Conservation (phyloP, 441 rosid species). For the Arabidopsis hybrid region DNA sequence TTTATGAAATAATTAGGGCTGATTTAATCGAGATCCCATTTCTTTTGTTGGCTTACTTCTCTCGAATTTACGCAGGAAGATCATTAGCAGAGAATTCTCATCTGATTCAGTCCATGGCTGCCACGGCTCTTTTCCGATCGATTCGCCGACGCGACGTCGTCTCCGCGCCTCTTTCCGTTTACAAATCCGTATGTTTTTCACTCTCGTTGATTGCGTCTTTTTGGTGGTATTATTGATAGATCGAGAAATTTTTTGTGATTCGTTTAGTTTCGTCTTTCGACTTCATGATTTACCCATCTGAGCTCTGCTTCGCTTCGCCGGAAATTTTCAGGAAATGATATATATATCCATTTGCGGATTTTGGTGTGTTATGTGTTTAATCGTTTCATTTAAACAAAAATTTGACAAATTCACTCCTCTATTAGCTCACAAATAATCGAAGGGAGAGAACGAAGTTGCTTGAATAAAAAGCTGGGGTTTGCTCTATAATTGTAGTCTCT, state of each 20-base stretch:
- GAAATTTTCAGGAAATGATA: neutral
- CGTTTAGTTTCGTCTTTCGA: conserved; percentile 3
- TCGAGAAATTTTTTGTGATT: conserved; percentile 2
- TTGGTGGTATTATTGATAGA: conserved; percentile 10
- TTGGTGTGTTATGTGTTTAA: neutral
- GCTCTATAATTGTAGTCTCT: no score
- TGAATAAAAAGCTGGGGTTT: no score
- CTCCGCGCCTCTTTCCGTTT: conserved; percentile 62
- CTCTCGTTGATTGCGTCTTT: neutral
- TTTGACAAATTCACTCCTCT: neutral
- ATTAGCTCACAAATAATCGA: no score
- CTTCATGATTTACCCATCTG: neutral
- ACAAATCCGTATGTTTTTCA: conserved; percentile 57
- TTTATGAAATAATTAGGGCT: neutral
- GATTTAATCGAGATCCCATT: conserved; percentile 35
- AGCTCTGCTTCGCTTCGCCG: neutral
- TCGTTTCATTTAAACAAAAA: neutral
- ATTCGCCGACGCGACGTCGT: conserved; percentile 74
- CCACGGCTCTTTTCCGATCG: conserved; percentile 70
- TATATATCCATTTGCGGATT: neutral
- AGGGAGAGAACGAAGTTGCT: no score
- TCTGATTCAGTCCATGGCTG: conserved; percentile 58
- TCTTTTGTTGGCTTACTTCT: neutral
- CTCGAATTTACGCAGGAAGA: conserved; percentile 6
- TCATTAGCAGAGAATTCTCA: neutral